phyloP scores from a whole-genome alignment of 108 stramenopile genomes.

The Nitzschia inconspicua region DNA sequence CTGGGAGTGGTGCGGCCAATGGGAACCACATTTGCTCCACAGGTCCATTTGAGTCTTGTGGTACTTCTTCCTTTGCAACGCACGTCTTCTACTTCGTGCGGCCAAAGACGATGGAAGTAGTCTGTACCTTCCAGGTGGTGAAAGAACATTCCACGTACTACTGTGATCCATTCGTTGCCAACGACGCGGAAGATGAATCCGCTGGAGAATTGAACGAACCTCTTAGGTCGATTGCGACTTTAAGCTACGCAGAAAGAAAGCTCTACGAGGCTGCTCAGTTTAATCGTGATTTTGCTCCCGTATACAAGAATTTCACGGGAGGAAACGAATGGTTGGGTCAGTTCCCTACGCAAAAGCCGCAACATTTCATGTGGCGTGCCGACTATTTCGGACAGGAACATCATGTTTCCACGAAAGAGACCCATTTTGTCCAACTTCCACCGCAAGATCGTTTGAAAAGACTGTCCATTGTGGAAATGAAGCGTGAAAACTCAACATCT shows the following conservation, averaged over 20 bases:
- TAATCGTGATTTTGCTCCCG: conserved; percentile 34
- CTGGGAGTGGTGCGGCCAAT: conserved; percentile 1
- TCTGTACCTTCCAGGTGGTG: conserved; percentile 23
- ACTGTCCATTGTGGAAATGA: conserved; percentile 15
- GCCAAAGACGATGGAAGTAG: conserved; percentile 11
- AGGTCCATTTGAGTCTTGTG: conserved; percentile 29
- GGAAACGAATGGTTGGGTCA: conserved; percentile 40
- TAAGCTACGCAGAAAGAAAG: not conserved
- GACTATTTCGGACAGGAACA: conserved; percentile 57
- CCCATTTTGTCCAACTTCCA: conserved; percentile 54
- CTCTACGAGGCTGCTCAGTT: conserved; percentile 30
- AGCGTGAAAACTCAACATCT: conserved; percentile 16
- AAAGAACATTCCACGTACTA: conserved; percentile 31
- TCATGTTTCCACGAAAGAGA: conserved; percentile 42
- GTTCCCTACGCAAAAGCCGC: conserved; percentile 33
- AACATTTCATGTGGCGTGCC: conserved; percentile 37
- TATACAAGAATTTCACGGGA: conserved; percentile 48
- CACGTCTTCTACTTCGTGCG: conserved; percentile 25
- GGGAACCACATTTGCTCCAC: conserved; percentile 8
- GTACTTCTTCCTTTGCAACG: conserved; percentile 43
- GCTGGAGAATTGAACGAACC: conserved; percentile 18
- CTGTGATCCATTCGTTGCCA: conserved; percentile 32
- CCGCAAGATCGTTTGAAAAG: conserved; percentile 21
- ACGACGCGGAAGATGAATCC: conserved; percentile 16
- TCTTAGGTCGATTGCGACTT: not conserved